Conservation (phyloP, 305 asterid genomes). For the Salvia sclarea region DNA sequence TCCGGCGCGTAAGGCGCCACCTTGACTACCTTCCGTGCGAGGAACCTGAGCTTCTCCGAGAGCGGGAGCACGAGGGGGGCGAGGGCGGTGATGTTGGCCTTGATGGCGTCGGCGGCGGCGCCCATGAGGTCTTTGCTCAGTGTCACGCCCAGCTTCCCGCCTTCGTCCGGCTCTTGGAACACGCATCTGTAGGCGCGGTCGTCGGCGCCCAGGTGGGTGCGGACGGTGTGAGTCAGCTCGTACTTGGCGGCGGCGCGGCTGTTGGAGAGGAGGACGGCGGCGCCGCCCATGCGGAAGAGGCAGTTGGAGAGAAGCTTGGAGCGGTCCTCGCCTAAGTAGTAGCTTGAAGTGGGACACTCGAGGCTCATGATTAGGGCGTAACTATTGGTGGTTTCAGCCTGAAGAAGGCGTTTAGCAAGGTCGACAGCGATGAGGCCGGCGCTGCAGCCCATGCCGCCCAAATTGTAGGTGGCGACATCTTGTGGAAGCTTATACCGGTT, state of each 20-base stretch:
- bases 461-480: conserved; percentile 32
- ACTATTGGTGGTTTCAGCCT: no score
- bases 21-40: conserved; percentile 18
- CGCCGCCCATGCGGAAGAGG: conserved; percentile 82
- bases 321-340: conserved; percentile 38
- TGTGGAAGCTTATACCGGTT: conserved; percentile 36
- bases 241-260: conserved; percentile 40
- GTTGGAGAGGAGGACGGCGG: conserved; percentile 78
- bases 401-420: conserved; percentile 40
- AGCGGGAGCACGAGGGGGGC: conserved; percentile 44
- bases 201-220: conserved; percentile 48
- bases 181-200: conserved; percentile 39
- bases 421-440: conserved; percentile 38
- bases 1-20: conserved; percentile 37
- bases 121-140: conserved; percentile 33
- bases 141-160: conserved; percentile 31
- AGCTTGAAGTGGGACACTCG: conserved; percentile 35
- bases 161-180: conserved; percentile 34
- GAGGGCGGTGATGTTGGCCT: conserved; percentile 35
- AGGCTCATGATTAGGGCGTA: conserved; percentile 38
- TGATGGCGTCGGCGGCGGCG: conserved; percentile 44
- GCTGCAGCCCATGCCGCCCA: conserved; percentile 47
- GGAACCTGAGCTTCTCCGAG: conserved; percentile 37
- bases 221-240: conserved; percentile 34
- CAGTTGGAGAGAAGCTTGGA: conserved; percentile 74